These are phyloP conservation scores for Petunia axillaris DNA, from an alignment of 257 asterid genomes.

Conservation along the genomic window DNA sequence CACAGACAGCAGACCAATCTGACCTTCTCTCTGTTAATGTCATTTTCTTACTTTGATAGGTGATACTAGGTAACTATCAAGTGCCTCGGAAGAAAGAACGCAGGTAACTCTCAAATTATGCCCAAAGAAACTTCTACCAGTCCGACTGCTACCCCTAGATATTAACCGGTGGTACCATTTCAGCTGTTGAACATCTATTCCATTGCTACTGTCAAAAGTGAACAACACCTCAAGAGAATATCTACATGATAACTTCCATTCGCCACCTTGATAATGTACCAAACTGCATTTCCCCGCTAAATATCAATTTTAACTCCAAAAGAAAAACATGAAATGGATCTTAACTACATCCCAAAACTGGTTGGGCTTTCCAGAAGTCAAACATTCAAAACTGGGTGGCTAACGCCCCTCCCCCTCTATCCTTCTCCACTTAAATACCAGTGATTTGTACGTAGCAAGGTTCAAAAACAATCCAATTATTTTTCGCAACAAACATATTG, in stretches of 20 bases:
- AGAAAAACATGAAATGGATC: neutral
- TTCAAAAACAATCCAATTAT: neutral
- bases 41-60: conserved; percentile 4
- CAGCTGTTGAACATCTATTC: neutral
- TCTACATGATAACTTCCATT: conserved; percentile 4
- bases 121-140: neutral
- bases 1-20: neutral
- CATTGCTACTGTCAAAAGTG: neutral
- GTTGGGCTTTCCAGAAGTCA: neutral
- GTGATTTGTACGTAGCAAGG: too few relatives aligned
- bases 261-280: neutral
- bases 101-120: neutral
- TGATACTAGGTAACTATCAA: neutral
- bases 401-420: too few relatives aligned
- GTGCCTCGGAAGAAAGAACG: conserved; percentile 8
- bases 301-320: neutral
- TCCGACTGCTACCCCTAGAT: neutral
- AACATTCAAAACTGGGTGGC: neutral
- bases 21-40: neutral
- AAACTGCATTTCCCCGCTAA: neutral
- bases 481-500: neutral
- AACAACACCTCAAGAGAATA: neutral
- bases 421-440: too few relatives aligned
- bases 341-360: neutral
- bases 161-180: neutral